Evolutionary conservation across 768 basidiomycete species (phyloP).

Genomic region (Kondoa subrosea): DNA sequence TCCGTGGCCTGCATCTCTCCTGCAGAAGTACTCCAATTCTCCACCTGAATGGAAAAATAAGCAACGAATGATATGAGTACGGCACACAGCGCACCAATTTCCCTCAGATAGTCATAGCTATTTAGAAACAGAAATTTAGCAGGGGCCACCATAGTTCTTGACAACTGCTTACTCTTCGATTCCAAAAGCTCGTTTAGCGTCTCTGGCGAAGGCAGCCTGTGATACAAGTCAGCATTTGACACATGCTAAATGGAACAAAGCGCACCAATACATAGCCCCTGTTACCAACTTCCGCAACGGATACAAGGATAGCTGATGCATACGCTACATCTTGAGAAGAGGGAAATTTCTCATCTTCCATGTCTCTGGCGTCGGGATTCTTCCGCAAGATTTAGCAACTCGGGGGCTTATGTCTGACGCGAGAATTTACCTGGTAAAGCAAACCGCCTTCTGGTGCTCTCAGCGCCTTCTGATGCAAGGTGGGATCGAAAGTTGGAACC

Average conservation of each 20-base stretch:
- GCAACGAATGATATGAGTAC: not conserved
- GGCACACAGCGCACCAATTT: not conserved
- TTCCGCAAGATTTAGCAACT: not conserved
- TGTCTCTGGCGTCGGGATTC: not conserved
- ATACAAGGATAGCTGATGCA: not conserved
- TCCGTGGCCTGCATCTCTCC: no score
- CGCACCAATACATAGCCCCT: conserved; percentile 5
- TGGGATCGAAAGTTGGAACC: conserved; percentile 25
- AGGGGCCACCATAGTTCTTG: no score
- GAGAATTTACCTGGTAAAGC: conserved; percentile 18
- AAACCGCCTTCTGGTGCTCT: conserved; percentile 25
- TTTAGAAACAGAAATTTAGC: no score
- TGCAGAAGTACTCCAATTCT: not conserved
- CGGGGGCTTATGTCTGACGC: no score
- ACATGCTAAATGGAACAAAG: not conserved
- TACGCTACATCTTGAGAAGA: not conserved
- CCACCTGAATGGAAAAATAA: not conserved
- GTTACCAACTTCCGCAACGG: not conserved
- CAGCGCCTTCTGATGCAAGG: conserved; percentile 24
- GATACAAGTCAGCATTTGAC: not conserved
- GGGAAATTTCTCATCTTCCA: not conserved
- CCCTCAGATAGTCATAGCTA: not conserved
- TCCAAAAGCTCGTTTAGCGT: not conserved
- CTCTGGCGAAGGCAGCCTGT: not conserved
- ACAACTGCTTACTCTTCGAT: no score